These are phyloP conservation scores for Trichocomaceae sp. DNA, from an alignment of 2,329 filamentous ascomycete genomes.

Conservation along the genomic window DNA sequence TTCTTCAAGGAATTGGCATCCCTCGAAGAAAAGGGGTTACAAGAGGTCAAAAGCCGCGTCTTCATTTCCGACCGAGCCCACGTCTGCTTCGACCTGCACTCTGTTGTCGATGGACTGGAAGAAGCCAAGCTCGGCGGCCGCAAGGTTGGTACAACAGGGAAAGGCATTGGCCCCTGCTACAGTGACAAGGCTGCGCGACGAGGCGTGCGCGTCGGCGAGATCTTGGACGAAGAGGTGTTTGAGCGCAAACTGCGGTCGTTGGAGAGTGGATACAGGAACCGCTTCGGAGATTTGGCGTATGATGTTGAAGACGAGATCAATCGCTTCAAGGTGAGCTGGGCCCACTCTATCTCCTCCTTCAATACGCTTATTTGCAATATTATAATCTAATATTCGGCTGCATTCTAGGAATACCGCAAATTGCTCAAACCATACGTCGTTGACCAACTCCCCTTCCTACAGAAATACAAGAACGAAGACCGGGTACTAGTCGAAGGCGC, in stretches of 20 bases:
- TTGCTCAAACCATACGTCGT: constrained; percentile 34
- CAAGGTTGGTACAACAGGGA: constrained; percentile 45
- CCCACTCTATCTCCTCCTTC: constrained; percentile 1
- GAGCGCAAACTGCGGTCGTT: constrained; percentile 50
- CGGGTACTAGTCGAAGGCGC: constrained; percentile 56
- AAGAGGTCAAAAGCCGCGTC: constrained; percentile 35
- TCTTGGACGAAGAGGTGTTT: constrained; percentile 51
- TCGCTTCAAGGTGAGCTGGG: constrained; percentile 44
- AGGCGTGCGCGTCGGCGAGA: constrained; percentile 53
- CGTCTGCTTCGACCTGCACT: constrained; percentile 41
- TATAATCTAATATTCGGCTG: neutral
- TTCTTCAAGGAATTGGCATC: constrained; percentile 44
- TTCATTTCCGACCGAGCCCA: constrained; percentile 44
- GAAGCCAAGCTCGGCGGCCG: constrained; percentile 39
- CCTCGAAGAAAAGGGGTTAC: constrained; percentile 39
- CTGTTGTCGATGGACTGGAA: constrained; percentile 41
- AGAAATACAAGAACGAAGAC: constrained; percentile 49
- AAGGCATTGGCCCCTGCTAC: constrained; percentile 54
- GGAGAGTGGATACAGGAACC: constrained; percentile 48
- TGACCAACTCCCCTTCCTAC: constrained; percentile 47
- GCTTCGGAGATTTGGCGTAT: constrained; percentile 55
- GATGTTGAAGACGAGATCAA: constrained; percentile 55
- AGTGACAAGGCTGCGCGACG: constrained; percentile 56
- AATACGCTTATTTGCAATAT: neutral
- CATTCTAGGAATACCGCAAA: constrained; percentile 31